These are phyloP conservation scores for Bipolaris bicolor DNA, from an alignment of 2,329 filamentous ascomycete species.

Conservation along the genomic window DNA sequence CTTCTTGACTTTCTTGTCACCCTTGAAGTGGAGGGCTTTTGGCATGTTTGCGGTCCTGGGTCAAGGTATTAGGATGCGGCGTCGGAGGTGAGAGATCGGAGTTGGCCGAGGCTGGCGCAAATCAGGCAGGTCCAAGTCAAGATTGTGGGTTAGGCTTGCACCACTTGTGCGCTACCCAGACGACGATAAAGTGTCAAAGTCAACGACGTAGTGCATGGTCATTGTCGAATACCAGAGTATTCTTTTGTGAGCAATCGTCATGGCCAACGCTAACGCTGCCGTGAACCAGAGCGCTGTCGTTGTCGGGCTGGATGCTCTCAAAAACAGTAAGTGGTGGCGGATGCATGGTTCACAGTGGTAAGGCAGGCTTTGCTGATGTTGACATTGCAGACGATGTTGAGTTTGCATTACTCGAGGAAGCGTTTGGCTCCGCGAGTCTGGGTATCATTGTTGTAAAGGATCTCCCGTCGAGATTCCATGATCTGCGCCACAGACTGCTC, in stretches of 20 bases:
- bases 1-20: constrained; percentile 95
- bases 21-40: constrained; percentile 92
- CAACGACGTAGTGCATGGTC: constrained; percentile 7
- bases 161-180: constrained; percentile 9
- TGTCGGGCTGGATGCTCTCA: constrained; percentile 50
- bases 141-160: constrained; percentile 19
- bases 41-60: constrained; percentile 64
- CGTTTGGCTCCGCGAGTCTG: constrained; percentile 88
- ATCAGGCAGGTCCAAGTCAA: constrained; percentile 39
- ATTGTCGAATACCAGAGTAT: neutral
- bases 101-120: constrained; percentile 31
- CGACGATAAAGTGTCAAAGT: constrained; percentile 23
- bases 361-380: neutral
- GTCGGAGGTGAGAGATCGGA: constrained; percentile 27
- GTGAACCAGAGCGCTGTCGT: constrained; percentile 38
- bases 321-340: constrained; percentile 49
- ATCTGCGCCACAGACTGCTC: constrained; percentile 75
- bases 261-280: constrained; percentile 30
- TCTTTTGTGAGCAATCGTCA: neutral
- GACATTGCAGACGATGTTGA: constrained; percentile 64
- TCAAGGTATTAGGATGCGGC: constrained; percentile 17
- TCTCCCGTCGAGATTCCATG: constrained; percentile 72
- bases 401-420: constrained; percentile 72
- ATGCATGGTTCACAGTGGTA: neutral
- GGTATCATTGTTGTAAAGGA: constrained; percentile 94